Percentiles rank a stretch among this genome's conserved stretches.
Evolutionary conservation across 2,329 filamentous ascomycete genomes (phyloP).

Genomic region (Exophiala calicioides): DNA sequence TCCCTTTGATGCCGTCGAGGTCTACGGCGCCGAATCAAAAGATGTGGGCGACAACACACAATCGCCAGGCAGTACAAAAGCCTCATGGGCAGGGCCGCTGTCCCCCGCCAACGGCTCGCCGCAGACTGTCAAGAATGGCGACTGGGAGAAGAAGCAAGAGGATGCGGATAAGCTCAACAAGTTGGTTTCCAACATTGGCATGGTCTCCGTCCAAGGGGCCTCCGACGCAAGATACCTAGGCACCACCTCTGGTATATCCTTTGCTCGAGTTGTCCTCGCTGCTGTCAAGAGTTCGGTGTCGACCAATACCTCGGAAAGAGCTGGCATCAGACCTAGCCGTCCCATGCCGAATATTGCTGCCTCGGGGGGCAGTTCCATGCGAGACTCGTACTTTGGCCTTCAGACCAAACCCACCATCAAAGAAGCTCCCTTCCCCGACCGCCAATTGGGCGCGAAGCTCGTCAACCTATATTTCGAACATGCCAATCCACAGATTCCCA

Average conservation of each 20-base stretch:
- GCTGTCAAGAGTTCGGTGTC: conserved; percentile 78
- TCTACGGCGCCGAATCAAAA: conserved; percentile 59
- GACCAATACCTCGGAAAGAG: conserved; percentile 62
- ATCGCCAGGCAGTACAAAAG: conserved; percentile 30
- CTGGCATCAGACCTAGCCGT: conserved; percentile 61
- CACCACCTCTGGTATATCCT: conserved; percentile 87
- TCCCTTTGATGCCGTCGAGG: conserved; percentile 67
- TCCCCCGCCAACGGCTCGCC: conserved; percentile 31
- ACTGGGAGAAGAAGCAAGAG: conserved; percentile 46
- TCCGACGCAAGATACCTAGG: conserved; percentile 80
- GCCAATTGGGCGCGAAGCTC: conserved; percentile 69
- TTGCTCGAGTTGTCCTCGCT: conserved; percentile 89
- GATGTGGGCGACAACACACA: conserved; percentile 17
- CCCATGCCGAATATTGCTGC: conserved; percentile 52
- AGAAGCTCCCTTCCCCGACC: conserved; percentile 79
- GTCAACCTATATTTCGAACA: conserved; percentile 91
- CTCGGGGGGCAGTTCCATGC: conserved; percentile 74
- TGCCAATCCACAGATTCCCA: conserved; percentile 92
- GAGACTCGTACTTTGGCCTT: conserved; percentile 95
- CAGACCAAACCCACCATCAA: conserved; percentile 87
- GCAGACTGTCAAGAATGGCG: conserved; percentile 32
- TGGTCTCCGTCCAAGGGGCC: conserved; percentile 75
- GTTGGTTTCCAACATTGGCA: conserved; percentile 68
- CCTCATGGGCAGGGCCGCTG: conserved; percentile 15
- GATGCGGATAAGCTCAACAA: conserved; percentile 65